Evolutionary conservation across 306 rosid species (phyloP).

Genomic region (Prunus kanzakura): DNA sequence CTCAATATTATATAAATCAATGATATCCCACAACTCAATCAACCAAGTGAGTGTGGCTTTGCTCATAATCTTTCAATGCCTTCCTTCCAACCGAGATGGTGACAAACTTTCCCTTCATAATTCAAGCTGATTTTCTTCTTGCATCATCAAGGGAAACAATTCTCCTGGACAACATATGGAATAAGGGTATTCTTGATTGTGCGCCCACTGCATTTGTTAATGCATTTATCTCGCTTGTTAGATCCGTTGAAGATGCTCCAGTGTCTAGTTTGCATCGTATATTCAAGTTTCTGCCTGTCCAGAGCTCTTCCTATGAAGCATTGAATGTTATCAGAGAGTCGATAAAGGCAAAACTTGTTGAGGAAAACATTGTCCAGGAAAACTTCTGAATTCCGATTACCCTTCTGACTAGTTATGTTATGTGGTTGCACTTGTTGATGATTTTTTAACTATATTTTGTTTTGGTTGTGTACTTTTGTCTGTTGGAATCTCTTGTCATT

Average conservation of each 20-base stretch:
- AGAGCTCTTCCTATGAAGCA: slow-evolving; percentile 32
- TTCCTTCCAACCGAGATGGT: slow-evolving; percentile 82
- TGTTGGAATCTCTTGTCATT: neutral
- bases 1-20: too few relatives aligned
- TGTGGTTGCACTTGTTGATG: neutral
- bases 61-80: too few relatives aligned
- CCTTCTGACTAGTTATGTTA: slow-evolving; percentile 21
- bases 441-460: neutral
- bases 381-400: slow-evolving; percentile 36
- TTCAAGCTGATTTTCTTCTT: slow-evolving; percentile 69
- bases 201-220: slow-evolving; percentile 54
- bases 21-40: too few relatives aligned
- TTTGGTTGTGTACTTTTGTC: neutral
- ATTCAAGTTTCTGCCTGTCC: slow-evolving; percentile 53
- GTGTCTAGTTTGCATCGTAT: slow-evolving; percentile 31
- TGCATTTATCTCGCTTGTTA: slow-evolving; percentile 56
- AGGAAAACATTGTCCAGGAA: slow-evolving; percentile 47
- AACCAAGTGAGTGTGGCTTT: too few relatives aligned
- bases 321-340: slow-evolving; percentile 48
- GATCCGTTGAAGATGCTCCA: slow-evolving; percentile 32
- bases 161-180: slow-evolving; percentile 65
- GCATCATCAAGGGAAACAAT: slow-evolving; percentile 76
- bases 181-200: slow-evolving; percentile 66
- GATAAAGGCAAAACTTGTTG: slow-evolving; percentile 37
- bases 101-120: slow-evolving; percentile 64